phyloP scores from a whole-genome alignment of 73 alveolate species.

The Tetrahymena elliotti region DNA sequence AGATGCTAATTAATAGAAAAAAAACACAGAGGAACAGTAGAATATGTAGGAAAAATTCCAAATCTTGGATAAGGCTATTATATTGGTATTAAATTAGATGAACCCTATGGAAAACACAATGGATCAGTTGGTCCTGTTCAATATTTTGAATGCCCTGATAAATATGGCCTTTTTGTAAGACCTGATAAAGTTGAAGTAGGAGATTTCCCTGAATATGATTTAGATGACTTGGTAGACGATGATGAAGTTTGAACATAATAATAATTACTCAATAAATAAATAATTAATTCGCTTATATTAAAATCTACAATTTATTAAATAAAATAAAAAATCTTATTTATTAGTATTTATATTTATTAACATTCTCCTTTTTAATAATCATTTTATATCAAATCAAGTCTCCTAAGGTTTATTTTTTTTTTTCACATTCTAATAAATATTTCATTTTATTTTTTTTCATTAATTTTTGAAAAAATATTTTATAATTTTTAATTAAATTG shows the following conservation, averaged over 20 bases:
- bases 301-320: too few relatives aligned
- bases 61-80: slow-evolving; percentile 69
- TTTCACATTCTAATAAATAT: background rate
- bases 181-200: slow-evolving; percentile 71
- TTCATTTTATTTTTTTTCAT: background rate
- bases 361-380: background rate
- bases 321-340: background rate
- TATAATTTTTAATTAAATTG: too few relatives aligned
- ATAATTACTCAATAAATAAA: too few relatives aligned
- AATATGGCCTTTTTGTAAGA: slow-evolving; percentile 71
- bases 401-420: too few relatives aligned
- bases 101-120: slow-evolving; percentile 66
- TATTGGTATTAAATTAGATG: slow-evolving; percentile 67
- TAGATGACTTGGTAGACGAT: slow-evolving; percentile 12
- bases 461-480: too few relatives aligned
- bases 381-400: too few relatives aligned
- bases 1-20: slow-evolving; percentile 64
- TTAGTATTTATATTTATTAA: background rate
- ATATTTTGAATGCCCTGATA: slow-evolving; percentile 62
- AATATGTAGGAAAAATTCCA: slow-evolving; percentile 69
- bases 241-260: background rate
- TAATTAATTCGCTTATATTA: too few relatives aligned
- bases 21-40: slow-evolving; percentile 67
- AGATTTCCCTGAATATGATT: slow-evolving; percentile 59
- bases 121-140: slow-evolving; percentile 54